phyloP scores from a whole-genome alignment of 2,329 filamentous ascomycete species.

The Cordyceps sp. region DNA sequence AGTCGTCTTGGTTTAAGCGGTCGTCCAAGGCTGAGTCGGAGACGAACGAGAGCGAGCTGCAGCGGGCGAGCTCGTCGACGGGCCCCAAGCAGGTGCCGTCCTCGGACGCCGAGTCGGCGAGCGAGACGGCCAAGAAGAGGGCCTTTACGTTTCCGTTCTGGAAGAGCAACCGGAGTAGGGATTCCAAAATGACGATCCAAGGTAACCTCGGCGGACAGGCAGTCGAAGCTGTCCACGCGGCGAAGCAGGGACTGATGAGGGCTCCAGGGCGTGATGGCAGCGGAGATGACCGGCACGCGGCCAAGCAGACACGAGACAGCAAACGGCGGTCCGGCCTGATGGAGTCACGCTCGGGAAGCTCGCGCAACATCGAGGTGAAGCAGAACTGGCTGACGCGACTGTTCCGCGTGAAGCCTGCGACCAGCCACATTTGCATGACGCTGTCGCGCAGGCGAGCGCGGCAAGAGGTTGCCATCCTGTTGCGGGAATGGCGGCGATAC shows the following conservation, averaged over 20 bases:
- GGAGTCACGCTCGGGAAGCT: conserved; percentile 18
- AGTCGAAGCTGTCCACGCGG: neutral
- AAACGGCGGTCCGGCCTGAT: conserved; percentile 12
- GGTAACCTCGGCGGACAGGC: conserved; percentile 14
- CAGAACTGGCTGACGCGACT: conserved; percentile 82
- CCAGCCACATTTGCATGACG: conserved; percentile 56
- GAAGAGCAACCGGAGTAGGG: conserved; percentile 29
- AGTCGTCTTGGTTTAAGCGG: conserved; percentile 34
- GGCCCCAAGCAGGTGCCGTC: conserved; percentile 5
- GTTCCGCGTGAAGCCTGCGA: conserved; percentile 76
- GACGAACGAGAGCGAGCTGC: neutral
- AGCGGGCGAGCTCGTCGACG: conserved; percentile 1
- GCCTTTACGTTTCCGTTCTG: conserved; percentile 37
- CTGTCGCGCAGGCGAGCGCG: conserved; percentile 52
- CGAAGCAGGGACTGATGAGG: conserved; percentile 1
- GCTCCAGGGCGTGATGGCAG: neutral
- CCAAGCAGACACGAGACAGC: neutral
- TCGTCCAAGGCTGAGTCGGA: conserved; percentile 19
- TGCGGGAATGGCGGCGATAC: conserved; percentile 66
- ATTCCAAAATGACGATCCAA: conserved; percentile 25
- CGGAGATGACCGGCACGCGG: neutral
- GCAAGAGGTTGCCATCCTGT: conserved; percentile 57
- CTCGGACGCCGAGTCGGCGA: conserved; percentile 6
- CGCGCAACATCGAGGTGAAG: conserved; percentile 45
- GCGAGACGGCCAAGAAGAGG: conserved; percentile 28